Base-by-base conservation (phyloP, 805 yeast species). In the Yarrowia sp. region DNA sequence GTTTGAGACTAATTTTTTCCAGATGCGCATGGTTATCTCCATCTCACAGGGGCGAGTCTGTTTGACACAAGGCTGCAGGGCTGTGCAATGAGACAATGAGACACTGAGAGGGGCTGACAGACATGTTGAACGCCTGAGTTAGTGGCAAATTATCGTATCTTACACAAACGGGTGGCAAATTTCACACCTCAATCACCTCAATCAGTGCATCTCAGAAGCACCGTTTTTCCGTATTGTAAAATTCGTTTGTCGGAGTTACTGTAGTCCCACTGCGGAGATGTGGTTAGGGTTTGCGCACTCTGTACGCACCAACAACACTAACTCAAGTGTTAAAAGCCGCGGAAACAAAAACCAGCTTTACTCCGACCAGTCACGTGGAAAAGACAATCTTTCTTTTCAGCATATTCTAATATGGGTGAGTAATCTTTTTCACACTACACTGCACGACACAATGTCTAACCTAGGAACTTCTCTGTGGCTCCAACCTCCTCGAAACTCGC, bases 401-500 rank as follows among this genome's bases (percentile, higher is more conserved):
- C 31, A 47, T 9, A 32, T n/a, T 35, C 8, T n/a, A 43, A 36
- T 11, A 55, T 55, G 61, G 61, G 61, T 55, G 47, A 55, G 61
- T 55, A 55, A 33, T 33, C 57, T 42, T 41, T 22, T 22, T 6
- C 62, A 33, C 31, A n/a, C 22, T 15, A 45, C 50, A 44, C 28
- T 6, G 18, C 31, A 15, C 41, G 18, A 14, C 43, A 41, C 9
- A 4, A 58, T 58, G 64, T 33, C 64, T 58, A 44, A 58, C 64
- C 42, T 58, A 80, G 80, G 80, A 31, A 81, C 86, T 57, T 86
- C 95, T 65, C 78, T 89, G 61, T 89, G 96, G 96, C 84, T 87
- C 48, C 85, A 87, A 73, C 96, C 96, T 1, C 82, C 78, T 64
- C 77, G 77, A 17, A 82, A 81, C 51, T 75, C 86, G 4, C 80